Base-by-base conservation (phyloP, 352 stramenopile species). In the Phytophthora macrochlamydospora region DNA sequence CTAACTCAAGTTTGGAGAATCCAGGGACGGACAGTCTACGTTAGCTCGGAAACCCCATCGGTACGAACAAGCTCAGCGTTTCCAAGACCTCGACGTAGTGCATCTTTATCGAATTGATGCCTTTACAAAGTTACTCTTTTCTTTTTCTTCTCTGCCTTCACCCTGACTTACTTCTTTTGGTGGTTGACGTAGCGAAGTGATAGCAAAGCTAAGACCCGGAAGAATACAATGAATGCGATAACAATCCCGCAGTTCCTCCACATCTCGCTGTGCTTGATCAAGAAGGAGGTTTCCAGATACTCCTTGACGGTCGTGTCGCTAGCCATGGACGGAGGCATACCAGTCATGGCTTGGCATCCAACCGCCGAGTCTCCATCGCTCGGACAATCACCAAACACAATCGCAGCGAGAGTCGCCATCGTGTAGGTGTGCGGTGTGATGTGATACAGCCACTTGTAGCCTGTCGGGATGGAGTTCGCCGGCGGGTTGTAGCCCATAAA, bases 151-250 rank as follows among this genome's bases (percentile, higher is more conserved):
- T 30, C 9, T 45, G 14, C 31, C 33, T 9, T 30, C 18, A 62
- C 8, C 45, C 29, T 52, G 35, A 6, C 35, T 46, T 66, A 71
- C 40, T 65, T 66, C 32, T 71, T 67, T 42, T 77, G 67, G 45
- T 78, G 67, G 48, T 79, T 82, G 18, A 79, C 51, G 59, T 68
- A 82, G n/a, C 70, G 71, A 29, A 80, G 46, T 30, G 59, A 70
- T n/a, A 79, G 43, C 42, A 78, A 33, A 2, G 67, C 54, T 3
- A 75, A 43, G 9, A 78, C 14, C 12, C 67, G 62, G 13, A 73
- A 75, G 13, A 73, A 51, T 3, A 69, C 51, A 7, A 75, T 76
- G 48, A 73, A 70, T 7, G 35, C 71, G 29, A 83, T 29, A 30
- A 77, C 30, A 2, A 73, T 65, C 9, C 55, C 61, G n/a, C 77